phyloP scores from a whole-genome alignment of 2,329 filamentous ascomycete genomes.

The Fusarium gaditjirri region DNA sequence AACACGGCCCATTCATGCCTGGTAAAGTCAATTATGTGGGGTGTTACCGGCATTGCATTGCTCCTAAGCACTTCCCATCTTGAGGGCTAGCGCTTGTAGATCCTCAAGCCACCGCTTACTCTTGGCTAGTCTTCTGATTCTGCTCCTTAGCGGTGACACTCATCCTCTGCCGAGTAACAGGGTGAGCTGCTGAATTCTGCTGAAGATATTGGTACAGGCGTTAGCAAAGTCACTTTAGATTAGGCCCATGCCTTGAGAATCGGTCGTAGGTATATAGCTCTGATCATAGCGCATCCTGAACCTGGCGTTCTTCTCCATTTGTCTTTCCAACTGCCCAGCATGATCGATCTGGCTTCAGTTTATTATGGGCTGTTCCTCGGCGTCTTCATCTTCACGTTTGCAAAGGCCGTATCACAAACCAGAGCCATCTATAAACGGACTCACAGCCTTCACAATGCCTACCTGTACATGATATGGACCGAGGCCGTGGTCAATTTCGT shows the following conservation, averaged over 20 bases:
- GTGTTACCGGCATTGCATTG: neutral
- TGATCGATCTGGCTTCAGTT: conserved; percentile 38
- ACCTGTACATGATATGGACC: conserved; percentile 45
- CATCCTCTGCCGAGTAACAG: neutral
- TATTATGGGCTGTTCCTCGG: conserved; percentile 44
- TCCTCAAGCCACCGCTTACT: neutral
- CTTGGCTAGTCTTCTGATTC: neutral
- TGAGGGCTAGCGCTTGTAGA: neutral
- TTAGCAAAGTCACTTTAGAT: neutral
- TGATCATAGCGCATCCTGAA: neutral
- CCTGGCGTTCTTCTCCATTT: neutral
- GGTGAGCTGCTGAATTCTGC: neutral
- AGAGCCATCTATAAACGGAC: conserved; percentile 32
- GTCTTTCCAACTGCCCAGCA: neutral
- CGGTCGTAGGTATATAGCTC: neutral
- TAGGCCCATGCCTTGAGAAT: neutral
- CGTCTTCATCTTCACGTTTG: conserved; percentile 42
- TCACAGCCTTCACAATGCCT: conserved; percentile 33
- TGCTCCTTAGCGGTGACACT: neutral
- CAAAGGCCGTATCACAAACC: conserved; percentile 39
- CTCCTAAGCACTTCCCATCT: neutral
- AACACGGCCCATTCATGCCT: neutral
- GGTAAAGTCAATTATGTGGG: conserved; percentile 1
- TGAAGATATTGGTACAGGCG: neutral
- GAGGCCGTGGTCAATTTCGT: conserved; percentile 42